Base-by-base conservation (phyloP, 2,329 filamentous ascomycete species). In the Leptographium procerum region DNA sequence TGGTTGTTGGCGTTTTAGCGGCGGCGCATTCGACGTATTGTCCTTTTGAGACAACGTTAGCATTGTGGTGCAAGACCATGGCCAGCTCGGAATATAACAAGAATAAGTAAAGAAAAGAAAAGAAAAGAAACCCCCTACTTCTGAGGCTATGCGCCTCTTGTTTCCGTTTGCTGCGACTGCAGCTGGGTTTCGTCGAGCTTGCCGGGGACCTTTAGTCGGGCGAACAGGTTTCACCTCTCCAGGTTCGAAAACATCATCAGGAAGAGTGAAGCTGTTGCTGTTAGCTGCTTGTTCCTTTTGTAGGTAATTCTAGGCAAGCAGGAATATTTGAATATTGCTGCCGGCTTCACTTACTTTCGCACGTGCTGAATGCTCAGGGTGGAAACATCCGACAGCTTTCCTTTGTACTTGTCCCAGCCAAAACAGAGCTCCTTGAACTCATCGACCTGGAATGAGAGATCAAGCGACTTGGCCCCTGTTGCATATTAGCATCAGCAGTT, bases 391-490 rank as follows among this genome's bases (percentile, higher is more conserved):
- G 91, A 89, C 56, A 89, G 73, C n/a, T 88, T 82, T 14, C 81
- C 75, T 63, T 92, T 78, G 70, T 88, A 95, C 59, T 86, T 84
- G 52, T 86, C 77, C 84, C 89, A 94, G 45, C 78, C 79, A 43
- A 78, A 86, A 71, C 91, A 95, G 56, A 87, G 81, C n/a, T 81
- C 78, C 74, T 91, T 95, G 77, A 96, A 99, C 58, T 90, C 85
- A 57, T 87, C 81, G 31, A 95, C 91, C 65, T 94, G 87, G 66
- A 82, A 87, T 24, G 91, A 88, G 28, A 92, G 81, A 70, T 92
- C 88, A 55, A 91, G 80, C 51, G 82, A 82, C 74, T 85, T 89
- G 61, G 83, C 81, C 59, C 81, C 85, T 84, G 70, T 13, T 60
- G 58, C 61, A 36, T 61, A 52, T 58, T 53, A 60, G 59, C 22